Conservation (phyloP, 306 rosid genomes). For the Cyclanthera cordifolia region DNA sequence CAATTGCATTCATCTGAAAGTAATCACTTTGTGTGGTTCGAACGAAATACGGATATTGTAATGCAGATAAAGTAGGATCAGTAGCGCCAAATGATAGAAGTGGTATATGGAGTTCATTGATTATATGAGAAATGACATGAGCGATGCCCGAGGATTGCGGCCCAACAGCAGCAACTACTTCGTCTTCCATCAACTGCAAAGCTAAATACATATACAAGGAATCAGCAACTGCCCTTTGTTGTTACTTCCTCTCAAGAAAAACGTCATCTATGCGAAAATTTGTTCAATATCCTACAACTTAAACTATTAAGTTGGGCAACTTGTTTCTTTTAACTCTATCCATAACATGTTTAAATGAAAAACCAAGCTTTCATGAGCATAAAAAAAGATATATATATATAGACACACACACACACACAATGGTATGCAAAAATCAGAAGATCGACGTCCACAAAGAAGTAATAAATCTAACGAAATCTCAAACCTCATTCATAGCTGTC, state of each 20-base stretch:
- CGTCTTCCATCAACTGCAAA: conserved; percentile 68
- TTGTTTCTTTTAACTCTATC: background rate
- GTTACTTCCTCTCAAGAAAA: background rate
- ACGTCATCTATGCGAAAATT: background rate
- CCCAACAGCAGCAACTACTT: conserved; percentile 67
- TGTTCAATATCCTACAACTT: background rate
- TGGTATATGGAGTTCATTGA: conserved; percentile 77
- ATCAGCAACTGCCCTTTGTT: conserved; percentile 10
- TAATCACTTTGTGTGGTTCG: conserved; percentile 72
- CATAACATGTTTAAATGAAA: background rate
- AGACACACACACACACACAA: too few relatives aligned
- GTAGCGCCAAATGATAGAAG: conserved; percentile 85
- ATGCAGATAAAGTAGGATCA: conserved; percentile 66
- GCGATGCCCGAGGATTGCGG: conserved; percentile 93
- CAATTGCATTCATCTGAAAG: conserved; percentile 70
- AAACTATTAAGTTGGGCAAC: background rate
- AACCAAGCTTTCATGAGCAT: background rate
- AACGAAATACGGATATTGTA: conserved; percentile 66
- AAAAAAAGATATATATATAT: background rate
- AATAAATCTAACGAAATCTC: background rate
- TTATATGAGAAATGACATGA: conserved; percentile 79
- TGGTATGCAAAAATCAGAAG: too few relatives aligned
- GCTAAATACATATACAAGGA: conserved; percentile 41
- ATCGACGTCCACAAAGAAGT: background rate
- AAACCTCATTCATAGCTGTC: background rate